A percentile compares a stretch with the other conserved stretches of the same genome.
Evolutionary conservation across 176 grass and related monocot species (phyloP).

Genomic region (Alopecurus myosuroides): DNA sequence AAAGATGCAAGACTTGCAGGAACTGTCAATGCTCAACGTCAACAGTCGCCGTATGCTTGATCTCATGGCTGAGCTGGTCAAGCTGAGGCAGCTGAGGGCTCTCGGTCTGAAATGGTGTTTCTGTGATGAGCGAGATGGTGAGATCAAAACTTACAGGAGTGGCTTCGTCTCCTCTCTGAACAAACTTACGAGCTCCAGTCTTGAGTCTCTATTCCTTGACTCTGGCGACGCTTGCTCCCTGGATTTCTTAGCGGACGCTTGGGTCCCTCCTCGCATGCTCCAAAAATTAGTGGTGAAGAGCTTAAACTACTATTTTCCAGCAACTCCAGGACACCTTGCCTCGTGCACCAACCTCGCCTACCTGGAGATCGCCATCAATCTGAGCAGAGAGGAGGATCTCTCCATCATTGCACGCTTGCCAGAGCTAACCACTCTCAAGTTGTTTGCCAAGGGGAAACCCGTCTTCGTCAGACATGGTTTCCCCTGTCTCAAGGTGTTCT

Average conservation of each 20-base stretch:
- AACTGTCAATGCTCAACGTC: not conserved
- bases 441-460: not conserved
- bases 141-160: too few species aligned
- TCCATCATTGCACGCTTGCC: not conserved
- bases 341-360: not conserved
- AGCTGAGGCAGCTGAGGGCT: not conserved
- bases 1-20: not conserved
- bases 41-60: not conserved
- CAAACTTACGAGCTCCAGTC: not conserved
- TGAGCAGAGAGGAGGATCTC: not conserved
- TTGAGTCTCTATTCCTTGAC: not conserved
- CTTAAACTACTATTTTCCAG: not conserved
- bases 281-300: not conserved
- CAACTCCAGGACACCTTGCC: not conserved
- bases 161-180: not conserved
- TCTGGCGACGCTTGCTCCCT: not conserved
- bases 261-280: not conserved
- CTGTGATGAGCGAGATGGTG: not conserved
- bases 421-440: not conserved
- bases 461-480: not conserved
- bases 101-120: not conserved
- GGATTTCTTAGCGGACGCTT: not conserved
- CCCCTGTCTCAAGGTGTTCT: not conserved
- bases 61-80: not conserved
- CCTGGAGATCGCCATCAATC: not conserved